Conservation (phyloP, 768 basidiomycete species). For the Lactarius pseudohatsudake region DNA sequence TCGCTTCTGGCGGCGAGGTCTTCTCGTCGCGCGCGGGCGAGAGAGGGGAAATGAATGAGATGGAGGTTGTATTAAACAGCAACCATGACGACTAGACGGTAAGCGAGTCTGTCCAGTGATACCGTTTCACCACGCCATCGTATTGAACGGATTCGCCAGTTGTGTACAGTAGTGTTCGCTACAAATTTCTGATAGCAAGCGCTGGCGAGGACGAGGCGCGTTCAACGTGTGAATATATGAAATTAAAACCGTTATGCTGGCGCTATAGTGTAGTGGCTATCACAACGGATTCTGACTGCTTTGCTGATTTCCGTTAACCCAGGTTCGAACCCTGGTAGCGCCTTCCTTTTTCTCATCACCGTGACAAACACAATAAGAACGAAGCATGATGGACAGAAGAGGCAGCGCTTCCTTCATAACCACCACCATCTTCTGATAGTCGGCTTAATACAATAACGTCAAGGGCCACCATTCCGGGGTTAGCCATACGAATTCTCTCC, state of each 20-base stretch:
- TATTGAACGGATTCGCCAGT: not conserved
- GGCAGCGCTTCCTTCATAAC: constrained; percentile 4
- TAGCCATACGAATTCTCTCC: constrained; percentile 4
- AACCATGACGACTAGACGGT: constrained; percentile 8
- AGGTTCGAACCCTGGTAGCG: constrained; percentile 28
- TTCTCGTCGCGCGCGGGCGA: constrained; percentile 44
- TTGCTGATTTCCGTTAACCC: constrained; percentile 21
- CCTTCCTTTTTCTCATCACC: constrained; percentile 5
- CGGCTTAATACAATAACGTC: constrained; percentile 6
- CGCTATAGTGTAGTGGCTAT: constrained; percentile 30
- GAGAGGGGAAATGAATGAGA: constrained; percentile 53
- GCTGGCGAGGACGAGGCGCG: too few relatives aligned
- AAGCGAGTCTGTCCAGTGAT: not conserved
- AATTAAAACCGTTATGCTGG: not conserved
- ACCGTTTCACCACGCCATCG: not conserved
- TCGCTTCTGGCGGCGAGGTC: constrained; percentile 76
- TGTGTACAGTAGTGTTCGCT: not conserved
- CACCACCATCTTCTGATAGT: not conserved
- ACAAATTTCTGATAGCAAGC: not conserved
- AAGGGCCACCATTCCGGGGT: not conserved
- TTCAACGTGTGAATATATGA: not conserved
- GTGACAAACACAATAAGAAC: not conserved
- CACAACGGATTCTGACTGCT: constrained; percentile 25
- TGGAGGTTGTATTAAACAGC: constrained; percentile 65
- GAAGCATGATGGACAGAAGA: not conserved